These are phyloP conservation scores for Cymodocea nodosa DNA, from an alignment of 116 monocot species.

Conservation along the genomic window DNA sequence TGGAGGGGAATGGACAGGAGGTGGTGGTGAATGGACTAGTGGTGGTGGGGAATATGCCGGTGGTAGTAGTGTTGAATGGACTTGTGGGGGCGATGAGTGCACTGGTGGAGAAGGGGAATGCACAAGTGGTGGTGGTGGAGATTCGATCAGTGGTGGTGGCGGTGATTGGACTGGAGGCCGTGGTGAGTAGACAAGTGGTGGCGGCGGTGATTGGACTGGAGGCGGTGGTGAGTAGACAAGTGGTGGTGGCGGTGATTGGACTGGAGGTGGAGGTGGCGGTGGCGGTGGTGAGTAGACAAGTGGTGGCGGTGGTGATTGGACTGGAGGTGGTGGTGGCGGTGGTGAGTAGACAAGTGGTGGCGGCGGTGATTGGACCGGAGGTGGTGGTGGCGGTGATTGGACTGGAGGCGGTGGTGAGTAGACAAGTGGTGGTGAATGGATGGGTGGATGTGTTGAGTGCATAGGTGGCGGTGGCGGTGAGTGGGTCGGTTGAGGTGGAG, in stretches of 20 bases:
- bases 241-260: background rate
- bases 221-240: background rate
- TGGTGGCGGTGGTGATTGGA: no score
- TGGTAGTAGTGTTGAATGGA: background rate
- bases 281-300: no score
- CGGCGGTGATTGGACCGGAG: no score
- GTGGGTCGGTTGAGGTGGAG: background rate
- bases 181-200: background rate
- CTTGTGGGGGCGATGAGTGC: background rate
- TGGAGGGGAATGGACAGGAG: background rate
- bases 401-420: slow-evolving; percentile 10
- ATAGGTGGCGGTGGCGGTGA: slow-evolving; percentile 10
- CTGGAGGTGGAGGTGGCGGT: no score
- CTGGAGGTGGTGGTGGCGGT: no score
- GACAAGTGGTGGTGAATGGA: slow-evolving; percentile 3
- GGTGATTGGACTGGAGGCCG: background rate
- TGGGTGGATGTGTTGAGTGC: slow-evolving; percentile 3
- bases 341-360: no score
- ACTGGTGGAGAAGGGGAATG: background rate
- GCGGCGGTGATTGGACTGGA: background rate
- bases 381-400: background rate
- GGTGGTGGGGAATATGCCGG: background rate
- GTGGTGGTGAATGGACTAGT: slow-evolving; percentile 3
- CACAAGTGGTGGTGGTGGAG: background rate
- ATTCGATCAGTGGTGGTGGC: background rate